Evolutionary conservation across 768 basidiomycete species (phyloP), one percentile per base, ranked within the genome.

Genomic region (Phanerodontia chrysosporium): DNA sequence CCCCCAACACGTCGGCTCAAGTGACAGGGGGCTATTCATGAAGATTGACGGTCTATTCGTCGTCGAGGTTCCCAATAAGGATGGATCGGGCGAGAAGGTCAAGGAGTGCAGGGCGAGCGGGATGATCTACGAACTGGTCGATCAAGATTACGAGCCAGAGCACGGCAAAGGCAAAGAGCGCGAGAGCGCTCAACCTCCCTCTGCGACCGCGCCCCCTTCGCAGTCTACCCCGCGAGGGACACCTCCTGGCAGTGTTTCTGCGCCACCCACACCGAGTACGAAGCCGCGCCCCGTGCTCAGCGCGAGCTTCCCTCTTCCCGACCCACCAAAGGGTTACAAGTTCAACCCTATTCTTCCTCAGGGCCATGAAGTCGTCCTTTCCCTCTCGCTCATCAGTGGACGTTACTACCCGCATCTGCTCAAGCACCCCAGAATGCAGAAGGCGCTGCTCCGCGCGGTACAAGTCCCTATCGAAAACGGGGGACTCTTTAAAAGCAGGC

Each of bases 391-490:
- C 49, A 78, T 95, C 60, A 83, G 83, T 30, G 92, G 92, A 30
- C 79, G 92, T 57, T 94, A 94, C 69, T 94, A 94, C 67, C 88
- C 91, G 4, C 74, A 78, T 6, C 76, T 94, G 35, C 77, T 92
- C 24, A 67, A 75, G 22, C 89, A 91, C 66, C 88, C 88, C 1
- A 74, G 85, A 35, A 71, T 92, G 21, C 70, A 70, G 13, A 69
- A 73, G 3, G 64, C 64, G 22, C 66, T 88, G 2, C 65, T 73
- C 29, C 65, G 73, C 16, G 80, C 80, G 13, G 64, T 81, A 45
- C 58, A 69, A 35, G 49, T 30, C 5, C 60, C 73, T 21, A 22
- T 64, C n/a, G 44, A 30, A 10, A 74, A 76, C 14, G 64, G 70
- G 6, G 74, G 72, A 39, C 61, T 80, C n/a, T 49, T 73, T 10